These are phyloP conservation scores for Fusarium nygamai DNA, from an alignment of 2,329 filamentous ascomycete species.

Conservation along the genomic window DNA sequence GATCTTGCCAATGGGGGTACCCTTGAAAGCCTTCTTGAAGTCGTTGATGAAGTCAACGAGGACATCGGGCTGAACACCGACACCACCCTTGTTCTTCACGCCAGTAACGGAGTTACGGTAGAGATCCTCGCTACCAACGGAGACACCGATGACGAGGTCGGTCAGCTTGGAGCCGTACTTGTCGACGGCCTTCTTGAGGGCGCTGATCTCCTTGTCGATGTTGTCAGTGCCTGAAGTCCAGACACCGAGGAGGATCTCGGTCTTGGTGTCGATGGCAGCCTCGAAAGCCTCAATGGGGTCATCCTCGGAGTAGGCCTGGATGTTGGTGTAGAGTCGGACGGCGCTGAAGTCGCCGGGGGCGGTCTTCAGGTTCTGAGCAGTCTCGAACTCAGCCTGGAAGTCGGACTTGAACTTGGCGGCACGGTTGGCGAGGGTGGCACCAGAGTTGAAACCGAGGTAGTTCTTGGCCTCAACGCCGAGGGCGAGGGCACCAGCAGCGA, in stretches of 20 bases:
- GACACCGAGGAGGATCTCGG: constrained; percentile 70
- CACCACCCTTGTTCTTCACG: constrained; percentile 68
- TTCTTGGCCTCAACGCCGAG: constrained; percentile 54
- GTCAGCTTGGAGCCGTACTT: constrained; percentile 61
- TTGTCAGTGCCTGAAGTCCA: constrained; percentile 67
- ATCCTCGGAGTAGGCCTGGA: constrained; percentile 71
- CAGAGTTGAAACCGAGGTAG: constrained; percentile 66
- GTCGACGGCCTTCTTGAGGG: constrained; percentile 65
- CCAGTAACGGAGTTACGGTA: constrained; percentile 72
- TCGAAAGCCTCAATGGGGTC: constrained; percentile 86
- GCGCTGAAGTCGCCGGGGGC: constrained; percentile 66
- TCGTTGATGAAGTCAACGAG: constrained; percentile 74
- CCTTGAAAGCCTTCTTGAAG: constrained; percentile 67
- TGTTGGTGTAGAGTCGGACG: constrained; percentile 74
- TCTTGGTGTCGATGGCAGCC: constrained; percentile 70
- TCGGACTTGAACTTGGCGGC: constrained; percentile 64
- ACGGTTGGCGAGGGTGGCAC: constrained; percentile 56
- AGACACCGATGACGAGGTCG: constrained; percentile 70
- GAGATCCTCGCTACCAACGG: constrained; percentile 74
- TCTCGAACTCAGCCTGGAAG: constrained; percentile 58
- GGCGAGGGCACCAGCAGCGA: constrained; percentile 54
- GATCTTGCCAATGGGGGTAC: constrained; percentile 55
- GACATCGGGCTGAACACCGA: constrained; percentile 67
- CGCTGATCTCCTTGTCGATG: constrained; percentile 69
- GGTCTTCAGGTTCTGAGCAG: constrained; percentile 47